Conservation (phyloP, 805 yeast species). For the Schwanniomyces polymorphus region DNA sequence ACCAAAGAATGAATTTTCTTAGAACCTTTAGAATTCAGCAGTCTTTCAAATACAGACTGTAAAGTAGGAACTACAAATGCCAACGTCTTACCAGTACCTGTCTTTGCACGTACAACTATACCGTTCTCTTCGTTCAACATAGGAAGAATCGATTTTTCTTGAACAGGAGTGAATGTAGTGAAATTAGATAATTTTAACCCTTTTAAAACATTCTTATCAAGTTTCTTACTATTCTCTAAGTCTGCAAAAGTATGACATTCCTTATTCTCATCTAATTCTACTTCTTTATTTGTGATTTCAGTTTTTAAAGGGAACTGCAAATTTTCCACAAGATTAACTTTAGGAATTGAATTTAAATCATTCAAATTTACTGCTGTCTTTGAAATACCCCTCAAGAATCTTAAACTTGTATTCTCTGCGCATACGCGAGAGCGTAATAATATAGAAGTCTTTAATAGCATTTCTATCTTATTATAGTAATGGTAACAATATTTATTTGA, state of each 20-base stretch:
- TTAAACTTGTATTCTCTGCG: not conserved
- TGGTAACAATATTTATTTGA: not conserved
- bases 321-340: not conserved
- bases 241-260: constrained; percentile 6
- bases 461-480: not conserved
- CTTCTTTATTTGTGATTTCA: not conserved
- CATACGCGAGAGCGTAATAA: not conserved
- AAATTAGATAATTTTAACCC: constrained; percentile 47
- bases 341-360: not conserved
- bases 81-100: constrained; percentile 94
- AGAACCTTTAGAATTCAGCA: constrained; percentile 36
- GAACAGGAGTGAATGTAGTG: constrained; percentile 65
- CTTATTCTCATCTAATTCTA: not conserved
- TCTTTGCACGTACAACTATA: constrained; percentile 84
- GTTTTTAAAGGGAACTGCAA: not conserved
- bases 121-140: constrained; percentile 56
- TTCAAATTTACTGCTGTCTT: not conserved
- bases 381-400: not conserved
- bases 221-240: constrained; percentile 8
- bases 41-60: constrained; percentile 43
- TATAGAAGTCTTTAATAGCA: not conserved
- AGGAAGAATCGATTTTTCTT: constrained; percentile 60
- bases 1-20: constrained; percentile 52
- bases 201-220: constrained; percentile 15
- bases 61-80: constrained; percentile 84